These are phyloP conservation scores for Malassezia dermatis DNA, from an alignment of 1,284 basidiomycete species.

Conservation along the genomic window DNA sequence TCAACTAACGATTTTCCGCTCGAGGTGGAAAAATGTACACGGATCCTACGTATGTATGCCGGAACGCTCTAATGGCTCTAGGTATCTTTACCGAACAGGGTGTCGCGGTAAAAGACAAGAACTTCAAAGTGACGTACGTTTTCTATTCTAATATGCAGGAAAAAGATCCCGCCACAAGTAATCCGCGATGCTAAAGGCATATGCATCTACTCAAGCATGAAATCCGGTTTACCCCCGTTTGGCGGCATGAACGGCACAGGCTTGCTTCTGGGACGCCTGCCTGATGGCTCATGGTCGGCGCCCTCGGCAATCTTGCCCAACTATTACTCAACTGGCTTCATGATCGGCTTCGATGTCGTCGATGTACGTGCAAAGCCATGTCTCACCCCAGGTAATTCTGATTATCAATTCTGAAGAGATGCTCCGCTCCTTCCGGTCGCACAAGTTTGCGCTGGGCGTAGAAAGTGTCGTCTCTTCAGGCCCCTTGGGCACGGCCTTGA, in stretches of 20 bases:
- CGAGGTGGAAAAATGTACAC: constrained; percentile 53
- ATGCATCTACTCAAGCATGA: constrained; percentile 53
- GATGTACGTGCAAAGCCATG: constrained; percentile 18
- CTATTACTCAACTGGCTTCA: constrained; percentile 49
- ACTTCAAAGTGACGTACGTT: constrained; percentile 49
- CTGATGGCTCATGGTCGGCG: constrained; percentile 51
- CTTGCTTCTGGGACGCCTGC: constrained; percentile 32
- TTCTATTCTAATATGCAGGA: neutral
- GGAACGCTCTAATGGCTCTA: neutral
- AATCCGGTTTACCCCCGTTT: constrained; percentile 52
- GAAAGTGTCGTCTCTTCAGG: constrained; percentile 53
- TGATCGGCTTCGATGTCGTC: constrained; percentile 40
- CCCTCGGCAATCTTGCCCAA: constrained; percentile 53
- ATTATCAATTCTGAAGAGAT: constrained; percentile 52
- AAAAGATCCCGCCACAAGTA: constrained; percentile 53
- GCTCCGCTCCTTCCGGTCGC: constrained; percentile 52
- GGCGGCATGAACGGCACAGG: constrained; percentile 54
- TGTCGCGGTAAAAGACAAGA: constrained; percentile 28
- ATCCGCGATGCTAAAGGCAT: constrained; percentile 49
- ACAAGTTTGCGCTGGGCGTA: constrained; percentile 53
- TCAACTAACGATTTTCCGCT: constrained; percentile 51
- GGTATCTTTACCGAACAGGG: constrained; percentile 33
- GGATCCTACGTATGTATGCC: constrained; percentile 48
- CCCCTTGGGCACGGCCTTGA: constrained; percentile 52
- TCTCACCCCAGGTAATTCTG: constrained; percentile 21